Conservation (phyloP, 1,139 yeast genomes). For the Fermentozyma sake region DNA sequence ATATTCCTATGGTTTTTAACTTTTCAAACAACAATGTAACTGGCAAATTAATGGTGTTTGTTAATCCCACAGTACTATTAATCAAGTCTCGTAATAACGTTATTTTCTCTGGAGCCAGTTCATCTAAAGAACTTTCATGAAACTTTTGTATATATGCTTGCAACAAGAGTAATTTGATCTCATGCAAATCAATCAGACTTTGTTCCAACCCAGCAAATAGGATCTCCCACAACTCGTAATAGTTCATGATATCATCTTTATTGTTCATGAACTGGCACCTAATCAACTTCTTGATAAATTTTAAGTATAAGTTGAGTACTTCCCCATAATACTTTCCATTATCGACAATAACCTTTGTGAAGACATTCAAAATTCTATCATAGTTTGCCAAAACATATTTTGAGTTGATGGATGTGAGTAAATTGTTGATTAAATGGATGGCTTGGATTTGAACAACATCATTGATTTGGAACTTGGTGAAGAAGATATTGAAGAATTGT, state of each 20-base stretch:
- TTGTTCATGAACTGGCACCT: slow-evolving; percentile 8
- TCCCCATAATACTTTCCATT: slow-evolving; percentile 36
- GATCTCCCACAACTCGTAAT: slow-evolving; percentile 16
- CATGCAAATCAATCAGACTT: slow-evolving; percentile 6
- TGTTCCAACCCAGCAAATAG: slow-evolving; percentile 3
- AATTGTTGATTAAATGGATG: slow-evolving; percentile 33
- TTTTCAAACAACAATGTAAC: slow-evolving; percentile 17
- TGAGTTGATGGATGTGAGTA: slow-evolving; percentile 13
- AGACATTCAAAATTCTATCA: slow-evolving; percentile 11
- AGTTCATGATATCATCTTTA: slow-evolving; percentile 9
- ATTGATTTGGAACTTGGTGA: slow-evolving; percentile 19
- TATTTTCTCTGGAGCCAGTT: slow-evolving; percentile 6
- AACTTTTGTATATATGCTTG: slow-evolving; percentile 12
- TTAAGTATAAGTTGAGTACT: slow-evolving; percentile 21
- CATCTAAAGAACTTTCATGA: too few relatives aligned
- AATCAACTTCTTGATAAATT: slow-evolving; percentile 30
- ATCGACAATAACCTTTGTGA: slow-evolving; percentile 29
- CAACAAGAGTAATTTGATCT: slow-evolving; percentile 13
- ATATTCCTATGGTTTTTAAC: slow-evolving; percentile 28
- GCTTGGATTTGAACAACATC: slow-evolving; percentile 41
- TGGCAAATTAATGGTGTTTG: slow-evolving; percentile 4
- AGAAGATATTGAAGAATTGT: slow-evolving; percentile 17
- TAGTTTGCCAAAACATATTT: slow-evolving; percentile 7
- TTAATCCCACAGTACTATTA: slow-evolving; percentile 6
- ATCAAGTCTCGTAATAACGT: slow-evolving; percentile 8